Evolutionary conservation across 768 basidiomycete genomes (phyloP), one percentile per base, ranked within the genome.

Genomic region (Heimioporus sp.): DNA sequence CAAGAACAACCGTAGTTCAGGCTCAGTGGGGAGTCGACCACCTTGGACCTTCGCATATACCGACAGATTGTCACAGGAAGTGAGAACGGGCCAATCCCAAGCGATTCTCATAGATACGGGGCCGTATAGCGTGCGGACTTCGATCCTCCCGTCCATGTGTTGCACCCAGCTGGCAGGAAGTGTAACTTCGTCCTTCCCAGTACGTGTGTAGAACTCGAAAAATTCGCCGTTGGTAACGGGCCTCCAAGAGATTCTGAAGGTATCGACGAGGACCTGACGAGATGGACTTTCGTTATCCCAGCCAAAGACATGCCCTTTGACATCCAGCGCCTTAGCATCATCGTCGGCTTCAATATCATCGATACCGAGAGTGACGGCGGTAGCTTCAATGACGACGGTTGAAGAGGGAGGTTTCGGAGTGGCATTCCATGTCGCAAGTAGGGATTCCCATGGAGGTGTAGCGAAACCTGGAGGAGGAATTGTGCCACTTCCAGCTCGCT

Each of bases 281-380:
- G 74, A 73, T 2, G 94, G 92, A 58, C 85, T 77, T 71, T 99
- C 97, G 60, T 92, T 94, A 66, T 99, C 97, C 97, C 96, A 94
- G 0, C 94, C 93, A 68, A 90, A 92, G 50, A 86, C 82, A 61
- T 95, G 86, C 9, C 69, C 71, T 16, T 70, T 65, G 40, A 80
- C 66, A 20, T 80, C 75, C 0, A 67, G 61, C 3, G 70, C 61
- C 16, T 68, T 65, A 3, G 56, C 54, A 0, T 55, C 58, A 64
- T 98, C 94, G 8, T 88, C 80, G 0, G 65, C 71, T 67, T 98
- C 96, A 24, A 65, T 54, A 61, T 99, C 96, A 57, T 96, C 80
- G 58, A 94, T 92, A 0, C 96, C 96, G 2, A 97, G 67, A 6
- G 71, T 69, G 35, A 98, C 62, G 0, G 64, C 74, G 2, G 78